Percentiles rank a stretch among this genome's conserved stretches.
These are phyloP conservation scores for Rhamnella rubrinervis DNA, from an alignment of 331 rosid species.

Conservation along the genomic window DNA sequence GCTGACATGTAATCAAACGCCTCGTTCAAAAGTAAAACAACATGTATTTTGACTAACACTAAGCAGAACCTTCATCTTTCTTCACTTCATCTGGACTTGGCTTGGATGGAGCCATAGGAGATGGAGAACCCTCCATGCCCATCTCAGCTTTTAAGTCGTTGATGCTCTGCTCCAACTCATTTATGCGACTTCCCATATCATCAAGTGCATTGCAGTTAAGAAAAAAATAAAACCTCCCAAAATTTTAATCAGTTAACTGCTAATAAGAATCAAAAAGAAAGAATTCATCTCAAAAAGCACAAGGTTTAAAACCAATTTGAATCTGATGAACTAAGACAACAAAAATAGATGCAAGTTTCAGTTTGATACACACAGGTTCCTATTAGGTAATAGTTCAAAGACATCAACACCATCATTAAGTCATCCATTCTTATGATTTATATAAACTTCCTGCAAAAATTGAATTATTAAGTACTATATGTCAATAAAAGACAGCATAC, in stretches of 20 bases:
- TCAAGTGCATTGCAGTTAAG: constrained; percentile 80
- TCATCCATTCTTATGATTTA: too few species aligned
- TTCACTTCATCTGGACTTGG: constrained; percentile 45
- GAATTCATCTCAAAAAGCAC: not conserved
- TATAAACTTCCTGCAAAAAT: too few species aligned
- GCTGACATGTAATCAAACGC: constrained; percentile 6
- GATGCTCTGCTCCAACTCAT: constrained; percentile 87
- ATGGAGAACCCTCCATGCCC: constrained; percentile 86
- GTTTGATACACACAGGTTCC: not conserved
- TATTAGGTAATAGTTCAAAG: not conserved
- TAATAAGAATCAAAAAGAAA: constrained; percentile 1
- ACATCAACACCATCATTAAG: not conserved
- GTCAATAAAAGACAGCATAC: too few species aligned
- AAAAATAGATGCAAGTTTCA: not conserved
- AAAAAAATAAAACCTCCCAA: constrained; percentile 24
- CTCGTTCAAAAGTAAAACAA: not conserved
- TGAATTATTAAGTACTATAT: too few species aligned
- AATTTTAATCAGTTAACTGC: constrained; percentile 9
- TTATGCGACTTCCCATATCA: constrained; percentile 90
- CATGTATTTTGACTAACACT: constrained; percentile 10
- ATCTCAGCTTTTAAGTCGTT: constrained; percentile 77
- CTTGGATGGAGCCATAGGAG: constrained; percentile 50
- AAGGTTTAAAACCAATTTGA: constrained; percentile 1
- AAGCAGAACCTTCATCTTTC: constrained; percentile 64
- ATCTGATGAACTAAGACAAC: constrained; percentile 2